Base-by-base conservation (phyloP, 176 grass and related monocot genomes). In the Triticum timopheevii region DNA sequence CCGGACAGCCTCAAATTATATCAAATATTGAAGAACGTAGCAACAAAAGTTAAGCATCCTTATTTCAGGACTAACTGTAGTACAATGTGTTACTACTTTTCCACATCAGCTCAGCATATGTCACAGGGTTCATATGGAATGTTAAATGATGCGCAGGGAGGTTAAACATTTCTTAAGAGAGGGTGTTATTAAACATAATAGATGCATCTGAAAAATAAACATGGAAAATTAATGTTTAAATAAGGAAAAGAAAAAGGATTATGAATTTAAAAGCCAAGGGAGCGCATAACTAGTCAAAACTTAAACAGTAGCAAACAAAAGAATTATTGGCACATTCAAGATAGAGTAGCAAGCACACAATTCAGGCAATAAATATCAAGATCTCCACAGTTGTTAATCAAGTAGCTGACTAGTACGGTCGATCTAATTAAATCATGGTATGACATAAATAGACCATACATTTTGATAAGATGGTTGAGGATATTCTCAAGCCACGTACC, bases 401-500 rank as follows among this genome's bases (percentile, higher is more conserved):
- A 22, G 33, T 22, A 38, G 1, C 15, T 12, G 56, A 65, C 25
- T 0, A 85, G 56, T 25, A 79, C 35, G 16, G 27, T 65, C 47
- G 54, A 62, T 31, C 8, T 67, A 81, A 69, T 64, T 13, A 80
- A 38, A 80, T 5, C 10, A 3, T 6, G 62, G 54, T 16, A 74
- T 15, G 35, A n/a, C 8, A 61, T 3, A 47, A 49, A 72, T 36
- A 25, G 66, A 70, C 6, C 27, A 17, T 11, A 2, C 0, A 4
- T 58, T 58, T 58, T 2, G 54, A 58, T 58, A 58, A 56, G 2
- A 20, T 58, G 5, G 7, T 58, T 58, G 54, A 58, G 7, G 54
- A 56, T 20, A 58, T 1, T 58, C 54, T 58, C 7, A 22, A 8
- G 17, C 7, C 54, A 58, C 30, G 3, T 87, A 98, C 95, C 91